phyloP scores from a whole-genome alignment of 768 basidiomycete genomes.

The Cubamyces sp. region DNA sequence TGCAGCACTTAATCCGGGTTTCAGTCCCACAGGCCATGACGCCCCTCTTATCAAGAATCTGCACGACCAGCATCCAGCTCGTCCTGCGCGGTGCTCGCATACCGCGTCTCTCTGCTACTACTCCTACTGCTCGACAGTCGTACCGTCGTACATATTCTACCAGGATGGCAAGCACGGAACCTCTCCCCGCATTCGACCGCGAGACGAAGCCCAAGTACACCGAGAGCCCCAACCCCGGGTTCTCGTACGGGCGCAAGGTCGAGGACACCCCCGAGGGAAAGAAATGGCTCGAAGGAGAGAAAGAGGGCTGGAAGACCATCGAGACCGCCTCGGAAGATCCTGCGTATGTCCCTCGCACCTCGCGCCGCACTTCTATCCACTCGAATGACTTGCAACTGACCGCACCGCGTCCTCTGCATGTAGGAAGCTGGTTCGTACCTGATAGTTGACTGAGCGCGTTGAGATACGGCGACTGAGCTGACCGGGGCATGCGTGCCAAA shows the following conservation, averaged over 20 bases:
- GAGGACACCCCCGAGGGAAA: constrained; percentile 35
- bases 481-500: no score
- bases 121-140: no score
- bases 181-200: constrained; percentile 33
- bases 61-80: no score
- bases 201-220: constrained; percentile 30
- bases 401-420: background rate
- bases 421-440: constrained; percentile 17
- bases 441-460: no score
- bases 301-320: constrained; percentile 40
- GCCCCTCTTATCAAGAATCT: no score
- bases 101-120: no score
- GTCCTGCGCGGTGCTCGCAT: no score
- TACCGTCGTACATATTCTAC: no score
- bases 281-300: constrained; percentile 41
- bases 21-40: no score
- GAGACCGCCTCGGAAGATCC: constrained; percentile 36
- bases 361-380: background rate
- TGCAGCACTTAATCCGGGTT: no score
- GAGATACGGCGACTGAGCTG: no score
- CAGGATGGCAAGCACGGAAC: no score
- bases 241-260: constrained; percentile 38
- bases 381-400: background rate
- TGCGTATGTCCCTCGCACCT: constrained; percentile 24
- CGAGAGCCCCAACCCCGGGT: constrained; percentile 37